Base-by-base conservation (phyloP, 2,329 filamentous ascomycete species). In the Aspergillus piperis region DNA sequence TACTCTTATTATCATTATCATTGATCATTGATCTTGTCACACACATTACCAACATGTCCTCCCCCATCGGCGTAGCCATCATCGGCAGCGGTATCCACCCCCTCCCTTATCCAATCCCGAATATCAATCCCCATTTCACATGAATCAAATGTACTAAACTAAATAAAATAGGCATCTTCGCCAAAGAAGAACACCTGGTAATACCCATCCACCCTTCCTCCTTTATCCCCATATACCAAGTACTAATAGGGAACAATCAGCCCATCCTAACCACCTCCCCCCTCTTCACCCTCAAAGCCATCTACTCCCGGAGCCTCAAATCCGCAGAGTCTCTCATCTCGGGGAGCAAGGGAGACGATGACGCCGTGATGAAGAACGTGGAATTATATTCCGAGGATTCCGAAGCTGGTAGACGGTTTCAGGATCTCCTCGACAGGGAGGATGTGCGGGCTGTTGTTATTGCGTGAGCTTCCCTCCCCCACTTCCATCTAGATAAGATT, bases 321-420 rank as follows among this genome's bases (percentile, higher is more conserved):
- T 86, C 84, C 4, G 84, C 84, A n/a, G 69, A 82, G 59, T 69
- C 66, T 3, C 74, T 83, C 10, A 69, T 72, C 10, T 68, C 75
- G 1, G 15, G 17, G 8, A 36, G 11, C 32, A 36, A 27, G 10
- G 25, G 8, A 17, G 41, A 44, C 0, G 64, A 59, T 10, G 64
- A n/a, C n/a, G n/a, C 0, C 25, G 7, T 27, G 25, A 8, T 66
- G 2, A 63, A 71, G 0, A 68, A 70, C 15, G 72, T 86, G 13
- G 82, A 83, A 30, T 70, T 86, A 53, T 86, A 86, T 73, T 84
- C 83, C 39, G 83, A 85, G 13, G 84, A 87, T 61, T 77, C 77
- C 5, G 77, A 77, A 0, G 60, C 76, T 5, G 80, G 76, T 5
- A 80, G 79, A 57, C 71, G 66, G 2, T 83, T 80, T 27, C 71